A percentile compares a stretch with the other conserved stretches of the same genome.
These are phyloP conservation scores for Collybiopsis luxurians DNA, from an alignment of 768 basidiomycete genomes.

Conservation along the genomic window DNA sequence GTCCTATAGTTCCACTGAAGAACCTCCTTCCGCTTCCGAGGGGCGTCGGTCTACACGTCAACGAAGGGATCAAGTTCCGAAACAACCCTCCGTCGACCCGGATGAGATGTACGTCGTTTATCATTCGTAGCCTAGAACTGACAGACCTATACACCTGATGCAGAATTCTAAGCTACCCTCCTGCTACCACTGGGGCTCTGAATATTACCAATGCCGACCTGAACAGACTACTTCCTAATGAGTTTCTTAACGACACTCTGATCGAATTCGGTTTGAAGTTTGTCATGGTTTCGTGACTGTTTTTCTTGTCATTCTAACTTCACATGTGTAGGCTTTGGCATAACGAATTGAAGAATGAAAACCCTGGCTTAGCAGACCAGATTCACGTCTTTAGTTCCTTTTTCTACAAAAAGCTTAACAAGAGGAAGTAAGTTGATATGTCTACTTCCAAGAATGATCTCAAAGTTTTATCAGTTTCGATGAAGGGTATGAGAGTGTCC, in stretches of 20 bases:
- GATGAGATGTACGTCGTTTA: constrained; percentile 60
- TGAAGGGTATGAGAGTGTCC: constrained; percentile 79
- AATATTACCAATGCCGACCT: constrained; percentile 81
- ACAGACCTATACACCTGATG: neutral
- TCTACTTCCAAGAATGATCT: constrained; percentile 2
- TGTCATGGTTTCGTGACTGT: constrained; percentile 21
- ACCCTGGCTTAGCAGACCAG: constrained; percentile 65
- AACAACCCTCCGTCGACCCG: constrained; percentile 33
- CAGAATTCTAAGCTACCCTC: constrained; percentile 77
- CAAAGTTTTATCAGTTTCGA: constrained; percentile 32
- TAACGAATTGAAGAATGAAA: constrained; percentile 45
- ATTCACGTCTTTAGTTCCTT: constrained; percentile 95
- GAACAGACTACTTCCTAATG: constrained; percentile 67
- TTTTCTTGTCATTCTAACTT: constrained; percentile 4
- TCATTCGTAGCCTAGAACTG: neutral
- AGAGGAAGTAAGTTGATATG: constrained; percentile 48
- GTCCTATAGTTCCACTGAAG: neutral
- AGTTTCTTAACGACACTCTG: constrained; percentile 94
- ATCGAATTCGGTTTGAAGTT: constrained; percentile 96
- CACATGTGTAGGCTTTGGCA: constrained; percentile 66
- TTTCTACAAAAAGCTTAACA: constrained; percentile 93
- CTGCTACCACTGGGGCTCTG: constrained; percentile 64
- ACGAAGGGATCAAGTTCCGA: constrained; percentile 20
- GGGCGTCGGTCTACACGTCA: constrained; percentile 35
- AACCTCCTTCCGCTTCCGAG: neutral